A percentile compares a stretch with the other conserved stretches of the same genome.
phyloP scores from a whole-genome alignment of 1,284 basidiomycete species.

The Malassezia caprae region DNA sequence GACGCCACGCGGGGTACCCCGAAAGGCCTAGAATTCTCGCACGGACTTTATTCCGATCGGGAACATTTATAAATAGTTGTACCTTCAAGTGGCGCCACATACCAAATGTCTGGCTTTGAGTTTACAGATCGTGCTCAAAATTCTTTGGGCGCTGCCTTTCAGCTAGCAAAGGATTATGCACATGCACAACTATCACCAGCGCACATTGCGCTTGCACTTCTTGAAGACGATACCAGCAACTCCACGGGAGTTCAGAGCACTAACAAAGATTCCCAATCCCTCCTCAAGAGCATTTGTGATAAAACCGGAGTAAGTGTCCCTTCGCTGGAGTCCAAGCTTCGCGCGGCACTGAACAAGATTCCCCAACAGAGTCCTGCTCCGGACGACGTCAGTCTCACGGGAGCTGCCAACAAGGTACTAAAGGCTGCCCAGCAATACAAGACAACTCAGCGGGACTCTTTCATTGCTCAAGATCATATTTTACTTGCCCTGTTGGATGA shows the following conservation, averaged over 20 bases:
- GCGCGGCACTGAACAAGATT: conserved; percentile 36
- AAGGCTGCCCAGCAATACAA: conserved; percentile 37
- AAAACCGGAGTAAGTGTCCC: conserved; percentile 64
- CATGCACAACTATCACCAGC: conserved; percentile 63
- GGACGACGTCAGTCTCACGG: conserved; percentile 36
- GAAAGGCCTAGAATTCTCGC: background rate
- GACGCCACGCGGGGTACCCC: background rate
- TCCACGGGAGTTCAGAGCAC: conserved; percentile 30
- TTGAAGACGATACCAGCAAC: conserved; percentile 52
- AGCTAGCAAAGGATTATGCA: conserved; percentile 70
- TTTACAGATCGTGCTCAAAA: conserved; percentile 70
- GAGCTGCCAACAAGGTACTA: conserved; percentile 33
- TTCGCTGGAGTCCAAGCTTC: conserved; percentile 33
- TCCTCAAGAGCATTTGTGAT: conserved; percentile 65
- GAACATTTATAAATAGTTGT: background rate
- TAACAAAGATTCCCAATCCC: conserved; percentile 51
- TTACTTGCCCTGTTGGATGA: conserved; percentile 68
- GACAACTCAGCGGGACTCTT: conserved; percentile 63
- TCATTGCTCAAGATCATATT: conserved; percentile 79
- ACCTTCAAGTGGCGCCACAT: background rate
- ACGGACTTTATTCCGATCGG: background rate
- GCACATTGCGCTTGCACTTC: conserved; percentile 65
- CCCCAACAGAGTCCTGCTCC: conserved; percentile 40
- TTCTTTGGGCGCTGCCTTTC: conserved; percentile 60
- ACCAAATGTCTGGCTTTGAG: conserved; percentile 48